Conservation (phyloP, 176 grass and related monocot species). For the Olyra latifolia region DNA sequence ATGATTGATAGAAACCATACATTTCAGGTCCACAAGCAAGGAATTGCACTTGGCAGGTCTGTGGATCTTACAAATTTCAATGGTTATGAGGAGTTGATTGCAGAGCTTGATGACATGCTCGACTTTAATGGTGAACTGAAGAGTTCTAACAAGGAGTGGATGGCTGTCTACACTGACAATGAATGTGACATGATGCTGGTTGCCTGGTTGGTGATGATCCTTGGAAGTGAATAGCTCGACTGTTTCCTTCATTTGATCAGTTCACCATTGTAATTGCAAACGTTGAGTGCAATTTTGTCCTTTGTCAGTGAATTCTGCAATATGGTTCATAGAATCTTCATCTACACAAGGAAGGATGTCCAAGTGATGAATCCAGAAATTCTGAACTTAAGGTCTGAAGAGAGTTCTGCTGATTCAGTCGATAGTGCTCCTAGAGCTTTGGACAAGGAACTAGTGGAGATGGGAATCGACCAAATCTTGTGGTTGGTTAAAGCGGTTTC, state of each 20-base stretch:
- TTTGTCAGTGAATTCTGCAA: slow-evolving; percentile 82
- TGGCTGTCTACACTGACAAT: slow-evolving; percentile 84
- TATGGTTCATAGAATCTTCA: slow-evolving; percentile 88
- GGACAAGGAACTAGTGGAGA: too few species aligned
- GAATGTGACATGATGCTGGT: slow-evolving; percentile 99
- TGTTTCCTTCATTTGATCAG: background rate
- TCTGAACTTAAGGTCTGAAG: slow-evolving; percentile 58
- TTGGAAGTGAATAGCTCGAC: slow-evolving; percentile 62
- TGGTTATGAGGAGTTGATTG: slow-evolving; percentile 56
- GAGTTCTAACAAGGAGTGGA: slow-evolving; percentile 66
- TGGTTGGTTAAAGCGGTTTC: too few species aligned
- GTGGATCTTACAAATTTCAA: slow-evolving; percentile 90
- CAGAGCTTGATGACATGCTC: slow-evolving; percentile 91
- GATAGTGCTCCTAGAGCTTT: too few species aligned
- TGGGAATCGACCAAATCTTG: too few species aligned
- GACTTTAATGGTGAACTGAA: slow-evolving; percentile 79
- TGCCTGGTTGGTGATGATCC: slow-evolving; percentile 97
- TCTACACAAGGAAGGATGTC: slow-evolving; percentile 84
- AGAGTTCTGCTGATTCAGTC: slow-evolving; percentile 50
- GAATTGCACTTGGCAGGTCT: slow-evolving; percentile 89
- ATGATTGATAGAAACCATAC: slow-evolving; percentile 10
- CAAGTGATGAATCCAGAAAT: slow-evolving; percentile 78
- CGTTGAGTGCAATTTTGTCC: slow-evolving; percentile 4
- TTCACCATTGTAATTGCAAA: background rate
- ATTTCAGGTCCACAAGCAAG: slow-evolving; percentile 95